Conservation (phyloP, 164 flowering plant genomes). For the Vitis rupestris region DNA sequence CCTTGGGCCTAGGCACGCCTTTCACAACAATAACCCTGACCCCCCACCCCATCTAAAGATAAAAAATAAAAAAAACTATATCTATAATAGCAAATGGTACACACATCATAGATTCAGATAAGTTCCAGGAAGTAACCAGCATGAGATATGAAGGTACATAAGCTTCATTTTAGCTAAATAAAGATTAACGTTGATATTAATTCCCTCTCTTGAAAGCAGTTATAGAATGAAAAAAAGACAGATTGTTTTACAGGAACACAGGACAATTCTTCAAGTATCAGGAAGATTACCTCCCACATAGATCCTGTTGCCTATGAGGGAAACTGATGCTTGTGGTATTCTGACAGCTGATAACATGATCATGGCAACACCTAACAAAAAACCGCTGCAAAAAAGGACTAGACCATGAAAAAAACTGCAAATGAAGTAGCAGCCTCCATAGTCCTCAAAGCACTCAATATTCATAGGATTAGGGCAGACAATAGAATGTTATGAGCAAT, state of each 20-base stretch:
- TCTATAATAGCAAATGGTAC: too few relatives aligned
- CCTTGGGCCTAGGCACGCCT: too few relatives aligned
- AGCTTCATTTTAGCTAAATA: too few relatives aligned
- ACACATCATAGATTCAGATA: too few relatives aligned
- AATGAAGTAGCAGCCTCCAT: neutral
- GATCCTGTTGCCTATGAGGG: neutral
- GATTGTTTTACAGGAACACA: neutral
- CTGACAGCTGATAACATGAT: neutral
- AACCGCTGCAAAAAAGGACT: neutral
- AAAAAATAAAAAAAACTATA: too few relatives aligned
- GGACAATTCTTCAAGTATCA: neutral
- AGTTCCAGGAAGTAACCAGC: too few relatives aligned
- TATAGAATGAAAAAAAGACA: neutral
- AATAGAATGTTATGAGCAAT: too few relatives aligned
- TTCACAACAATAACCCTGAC: too few relatives aligned
- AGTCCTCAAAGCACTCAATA: neutral
- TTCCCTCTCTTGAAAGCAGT: neutral
- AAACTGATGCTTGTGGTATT: neutral
- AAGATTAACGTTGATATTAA: too few relatives aligned
- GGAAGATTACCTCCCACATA: conserved; percentile 8
- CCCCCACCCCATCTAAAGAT: too few relatives aligned
- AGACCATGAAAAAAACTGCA: neutral
- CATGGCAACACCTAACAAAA: neutral
- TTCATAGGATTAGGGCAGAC: neutral
- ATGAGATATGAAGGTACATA: too few relatives aligned